Conservation (phyloP, 140 eudicot species). For the Senecio squalidus region DNA sequence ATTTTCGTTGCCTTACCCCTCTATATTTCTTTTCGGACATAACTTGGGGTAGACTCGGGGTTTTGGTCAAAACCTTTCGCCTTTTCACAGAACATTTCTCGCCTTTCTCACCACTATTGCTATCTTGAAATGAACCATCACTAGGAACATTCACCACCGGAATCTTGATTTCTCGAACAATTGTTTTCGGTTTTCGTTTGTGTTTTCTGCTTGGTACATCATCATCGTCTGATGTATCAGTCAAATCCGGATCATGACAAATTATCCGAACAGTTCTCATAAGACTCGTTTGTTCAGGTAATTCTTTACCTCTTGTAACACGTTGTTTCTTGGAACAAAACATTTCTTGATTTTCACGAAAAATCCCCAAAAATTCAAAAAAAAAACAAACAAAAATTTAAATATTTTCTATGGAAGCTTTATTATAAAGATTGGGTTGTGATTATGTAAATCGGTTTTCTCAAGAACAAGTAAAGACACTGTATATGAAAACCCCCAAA, state of each 20-base stretch:
- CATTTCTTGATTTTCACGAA: slow-evolving; percentile 26
- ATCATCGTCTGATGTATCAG: slow-evolving; percentile 78
- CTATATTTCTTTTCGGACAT: slow-evolving; percentile 42
- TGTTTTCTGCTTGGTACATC: slow-evolving; percentile 11
- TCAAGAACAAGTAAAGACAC: slow-evolving; percentile 38
- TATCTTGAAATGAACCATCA: slow-evolving; percentile 51
- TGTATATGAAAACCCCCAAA: slow-evolving; percentile 83
- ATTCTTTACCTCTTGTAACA: slow-evolving; percentile 9
- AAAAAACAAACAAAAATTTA: not conserved
- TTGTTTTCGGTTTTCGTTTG: slow-evolving; percentile 27
- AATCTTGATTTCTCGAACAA: slow-evolving; percentile 56
- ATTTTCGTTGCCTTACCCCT: slow-evolving; percentile 90
- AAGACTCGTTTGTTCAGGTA: not conserved
- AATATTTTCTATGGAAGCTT: not conserved
- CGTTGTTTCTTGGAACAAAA: slow-evolving; percentile 24
- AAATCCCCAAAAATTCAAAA: slow-evolving; percentile 7
- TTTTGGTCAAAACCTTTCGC: slow-evolving; percentile 24
- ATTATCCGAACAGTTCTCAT: slow-evolving; percentile 56
- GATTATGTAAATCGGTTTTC: slow-evolving; percentile 35
- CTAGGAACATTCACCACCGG: slow-evolving; percentile 27
- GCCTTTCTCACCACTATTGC: slow-evolving; percentile 43
- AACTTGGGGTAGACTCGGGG: slow-evolving; percentile 18
- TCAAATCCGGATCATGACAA: slow-evolving; percentile 72
- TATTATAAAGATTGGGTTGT: not conserved
- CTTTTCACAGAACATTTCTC: slow-evolving; percentile 16